phyloP scores from a whole-genome alignment of 306 rosid genomes.

The Pueraria montana region DNA sequence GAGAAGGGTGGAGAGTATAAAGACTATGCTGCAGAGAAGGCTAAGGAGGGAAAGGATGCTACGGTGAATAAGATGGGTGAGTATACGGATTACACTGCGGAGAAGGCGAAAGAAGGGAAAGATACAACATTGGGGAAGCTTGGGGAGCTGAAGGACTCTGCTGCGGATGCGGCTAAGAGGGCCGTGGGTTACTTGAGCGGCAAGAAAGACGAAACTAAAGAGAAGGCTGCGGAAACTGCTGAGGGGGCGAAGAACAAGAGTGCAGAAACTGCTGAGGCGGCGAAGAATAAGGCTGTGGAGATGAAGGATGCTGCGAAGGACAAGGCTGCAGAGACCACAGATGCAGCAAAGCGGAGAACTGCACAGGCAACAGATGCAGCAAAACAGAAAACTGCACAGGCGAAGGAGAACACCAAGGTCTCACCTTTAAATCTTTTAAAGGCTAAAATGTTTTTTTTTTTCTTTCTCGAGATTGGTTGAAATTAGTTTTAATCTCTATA shows the following conservation, averaged over 20 bases:
- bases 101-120: conserved; percentile 70
- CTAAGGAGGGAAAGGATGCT: conserved; percentile 47
- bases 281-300: conserved; percentile 41
- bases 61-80: conserved; percentile 38
- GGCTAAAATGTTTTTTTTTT: no score
- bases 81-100: conserved; percentile 54
- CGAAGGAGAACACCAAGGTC: conserved; percentile 59
- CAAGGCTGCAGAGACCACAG: background rate
- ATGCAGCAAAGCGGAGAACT: conserved; percentile 15
- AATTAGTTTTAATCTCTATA: no score
- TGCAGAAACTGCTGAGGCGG: conserved; percentile 41
- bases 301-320: background rate
- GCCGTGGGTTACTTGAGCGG: conserved; percentile 69
- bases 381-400: background rate
- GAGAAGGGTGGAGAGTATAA: conserved; percentile 49
- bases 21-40: conserved; percentile 45
- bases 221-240: conserved; percentile 45
- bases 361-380: background rate
- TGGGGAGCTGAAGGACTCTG: conserved; percentile 66
- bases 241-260: conserved; percentile 44
- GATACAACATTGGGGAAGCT: conserved; percentile 62
- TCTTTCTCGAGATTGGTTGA: no score
- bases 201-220: conserved; percentile 38
- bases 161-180: conserved; percentile 68
- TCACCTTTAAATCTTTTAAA: background rate